Base-by-base conservation (phyloP, 2,329 filamentous ascomycete species). In the Penicillium sp. region DNA sequence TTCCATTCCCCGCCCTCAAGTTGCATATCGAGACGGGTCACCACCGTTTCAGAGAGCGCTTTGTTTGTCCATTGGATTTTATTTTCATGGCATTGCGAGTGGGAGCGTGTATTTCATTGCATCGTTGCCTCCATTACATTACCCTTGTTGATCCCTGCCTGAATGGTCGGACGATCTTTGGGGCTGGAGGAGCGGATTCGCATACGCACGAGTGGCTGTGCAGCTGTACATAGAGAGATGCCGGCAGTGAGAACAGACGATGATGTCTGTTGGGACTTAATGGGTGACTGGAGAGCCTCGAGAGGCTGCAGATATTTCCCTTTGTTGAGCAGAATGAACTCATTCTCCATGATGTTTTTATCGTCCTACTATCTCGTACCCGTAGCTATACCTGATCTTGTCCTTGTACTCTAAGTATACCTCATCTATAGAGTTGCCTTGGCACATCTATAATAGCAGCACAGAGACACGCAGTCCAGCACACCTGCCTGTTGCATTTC, bases 221-320 rank as follows among this genome's bases (percentile, higher is more conserved):
- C 67, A 64, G 56, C 63, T 69, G 68, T 70, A 70, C 68, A 70
- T 70, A 69, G 56, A 56, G 52, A 52, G 44, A 47, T 54, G 8
- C 56, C 54, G 54, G 46, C 37, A 46, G 56, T 58, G 57, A 54
- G 55, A 53, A 53, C 54, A 46, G 55, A 44, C 49, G 49, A 54
- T 49, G 41, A 27, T 30, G 40, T 34, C 50, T 59, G 47, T 42
- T 43, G 56, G 59, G 57, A 50, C 57, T 53, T 64, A 63, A 62
- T 67, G 52, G 59, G 51, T 58, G 50, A 47, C 56, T 56, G 52
- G 53, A 59, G 50, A 56, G 58, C 58, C 52, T 59, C 47, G 53
- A 51, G 59, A 63, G 62, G 58, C 58, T 63, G 59, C 62, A 61
- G 61, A 62, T 59, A 64, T 51, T 52, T 64, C 62, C 65, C 54